These are phyloP conservation scores for Vitis vinifera DNA, from an alignment of 164 flowering plant species.

Conservation along the genomic window ASM3070453v1 NC_081808.1:24322001-24322500, in stretches of 20 bases:
- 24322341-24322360: conserved; percentile 73
- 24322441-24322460: conserved; percentile 65
- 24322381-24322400: background rate
- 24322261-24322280: conserved; percentile 60
- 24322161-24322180: conserved; percentile 11
- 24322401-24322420: conserved; percentile 1
- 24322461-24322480: conserved; percentile 71
- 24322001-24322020: conserved; percentile 52
- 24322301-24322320: conserved; percentile 61
- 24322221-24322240: background rate
- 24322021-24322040: conserved; percentile 59
- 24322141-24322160: conserved; percentile 84
- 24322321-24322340: conserved; percentile 72
- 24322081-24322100: conserved; percentile 58
- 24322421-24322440: conserved; percentile 3
- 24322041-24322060: conserved; percentile 68
- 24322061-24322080: conserved; percentile 48
- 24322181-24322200: background rate
- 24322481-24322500: conserved; percentile 67
- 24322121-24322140: conserved; percentile 59
- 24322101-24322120: conserved; percentile 60
- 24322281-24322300: conserved; percentile 56
- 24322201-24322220: background rate
- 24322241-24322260: conserved; percentile 33
- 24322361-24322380: conserved; percentile 23